These are phyloP conservation scores for Epichloe baconii DNA, from an alignment of 2,329 filamentous ascomycete species.

Conservation along the genomic window DNA sequence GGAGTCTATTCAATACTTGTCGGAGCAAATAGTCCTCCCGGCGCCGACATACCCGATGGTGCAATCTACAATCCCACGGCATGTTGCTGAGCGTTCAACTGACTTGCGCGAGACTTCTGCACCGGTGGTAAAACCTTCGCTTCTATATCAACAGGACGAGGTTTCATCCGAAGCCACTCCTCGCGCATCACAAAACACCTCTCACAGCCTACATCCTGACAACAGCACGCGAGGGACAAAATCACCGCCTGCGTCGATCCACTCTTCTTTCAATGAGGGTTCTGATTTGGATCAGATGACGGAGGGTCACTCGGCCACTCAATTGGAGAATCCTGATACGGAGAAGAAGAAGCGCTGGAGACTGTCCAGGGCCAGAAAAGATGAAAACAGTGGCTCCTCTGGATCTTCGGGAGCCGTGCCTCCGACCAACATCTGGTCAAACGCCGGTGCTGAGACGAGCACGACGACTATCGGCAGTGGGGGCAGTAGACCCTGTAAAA, in stretches of 20 bases:
- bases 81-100: background rate
- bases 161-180: slow-evolving; percentile 32
- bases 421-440: slow-evolving; percentile 40
- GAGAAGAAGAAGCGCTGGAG: slow-evolving; percentile 62
- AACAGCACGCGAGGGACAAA: slow-evolving; percentile 47
- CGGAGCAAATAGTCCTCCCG: slow-evolving; percentile 1
- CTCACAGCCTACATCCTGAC: slow-evolving; percentile 29
- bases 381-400: slow-evolving; percentile 36
- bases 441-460: slow-evolving; percentile 51
- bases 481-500: slow-evolving; percentile 33
- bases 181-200: slow-evolving; percentile 32
- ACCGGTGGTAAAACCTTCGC: slow-evolving; percentile 6
- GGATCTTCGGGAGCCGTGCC: slow-evolving; percentile 30
- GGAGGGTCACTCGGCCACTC: slow-evolving; percentile 38
- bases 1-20: slow-evolving; percentile 18
- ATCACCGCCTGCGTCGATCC: slow-evolving; percentile 65
- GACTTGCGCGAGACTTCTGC: background rate
- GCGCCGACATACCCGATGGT: background rate
- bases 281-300: slow-evolving; percentile 61
- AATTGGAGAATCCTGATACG: slow-evolving; percentile 40
- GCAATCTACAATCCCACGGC: background rate
- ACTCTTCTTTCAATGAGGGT: slow-evolving; percentile 66
- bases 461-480: slow-evolving; percentile 56
- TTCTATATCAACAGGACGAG: slow-evolving; percentile 15
- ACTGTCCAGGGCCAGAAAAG: slow-evolving; percentile 50